These are phyloP conservation scores for Fraxinus floribunda DNA, from an alignment of 305 asterid genomes.

Conservation along the genomic window DNA sequence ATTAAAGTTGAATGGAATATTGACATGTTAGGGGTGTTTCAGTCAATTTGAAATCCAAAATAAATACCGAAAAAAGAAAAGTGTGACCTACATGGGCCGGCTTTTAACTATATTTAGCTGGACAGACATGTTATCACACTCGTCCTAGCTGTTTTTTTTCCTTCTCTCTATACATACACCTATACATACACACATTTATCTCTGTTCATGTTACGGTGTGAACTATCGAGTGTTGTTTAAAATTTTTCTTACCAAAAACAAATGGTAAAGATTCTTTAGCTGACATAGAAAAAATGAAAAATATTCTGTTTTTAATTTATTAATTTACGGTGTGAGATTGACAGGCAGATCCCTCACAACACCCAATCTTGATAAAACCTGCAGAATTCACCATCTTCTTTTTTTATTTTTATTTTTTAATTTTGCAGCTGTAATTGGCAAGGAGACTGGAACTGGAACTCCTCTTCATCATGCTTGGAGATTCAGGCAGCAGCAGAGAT, in stretches of 20 bases:
- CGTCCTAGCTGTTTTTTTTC: conserved; percentile 37
- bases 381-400: conserved; percentile 53
- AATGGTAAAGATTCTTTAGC: neutral
- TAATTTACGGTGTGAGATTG: conserved; percentile 28
- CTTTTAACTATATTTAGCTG: conserved; percentile 69
- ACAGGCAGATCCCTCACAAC: conserved; percentile 52
- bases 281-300: neutral
- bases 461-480: conserved; percentile 36
- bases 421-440: conserved; percentile 29
- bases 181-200: neutral
- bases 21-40: conserved; percentile 31
- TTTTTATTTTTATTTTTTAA: conserved; percentile 12
- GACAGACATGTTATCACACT: conserved; percentile 51
- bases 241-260: neutral
- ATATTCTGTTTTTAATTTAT: neutral
- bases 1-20: conserved; percentile 26
- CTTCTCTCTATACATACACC: neutral
- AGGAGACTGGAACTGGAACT: neutral
- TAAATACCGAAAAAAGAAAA: conserved; percentile 45
- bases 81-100: conserved; percentile 58
- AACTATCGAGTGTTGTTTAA: neutral
- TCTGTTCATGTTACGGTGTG: neutral
- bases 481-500: conserved; percentile 26
- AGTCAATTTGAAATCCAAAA: conserved; percentile 47
- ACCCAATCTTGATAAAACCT: conserved; percentile 38